A percentile compares a stretch with the other conserved stretches of the same genome.
Conservation (phyloP, 1,284 basidiomycete species). For the Leccinum insigne region DNA sequence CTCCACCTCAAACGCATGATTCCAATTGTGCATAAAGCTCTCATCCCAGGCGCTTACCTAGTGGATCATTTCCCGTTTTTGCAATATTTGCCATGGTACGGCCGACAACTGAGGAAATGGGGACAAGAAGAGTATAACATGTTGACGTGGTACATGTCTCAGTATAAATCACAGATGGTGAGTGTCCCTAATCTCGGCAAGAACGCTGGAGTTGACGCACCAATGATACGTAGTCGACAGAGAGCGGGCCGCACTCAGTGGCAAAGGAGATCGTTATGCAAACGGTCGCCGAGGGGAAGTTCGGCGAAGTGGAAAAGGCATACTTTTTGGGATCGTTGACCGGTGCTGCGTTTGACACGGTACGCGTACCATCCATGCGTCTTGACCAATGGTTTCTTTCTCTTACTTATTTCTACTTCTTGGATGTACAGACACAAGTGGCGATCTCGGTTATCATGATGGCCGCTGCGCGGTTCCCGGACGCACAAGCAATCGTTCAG, state of each 20-base stretch:
- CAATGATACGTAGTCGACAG: conserved; percentile 5
- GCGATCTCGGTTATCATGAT: conserved; percentile 63
- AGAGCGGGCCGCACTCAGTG: conserved; percentile 31
- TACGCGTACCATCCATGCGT: conserved; percentile 17
- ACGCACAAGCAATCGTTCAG: conserved; percentile 54
- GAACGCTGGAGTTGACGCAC: not conserved
- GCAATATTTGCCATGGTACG: conserved; percentile 57
- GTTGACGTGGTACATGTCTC: conserved; percentile 17
- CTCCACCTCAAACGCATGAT: conserved; percentile 30
- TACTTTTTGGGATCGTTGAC: conserved; percentile 66
- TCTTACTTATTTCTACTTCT: not conserved
- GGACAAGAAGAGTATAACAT: conserved; percentile 52
- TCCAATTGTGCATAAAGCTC: conserved; percentile 44
- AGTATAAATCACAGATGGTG: conserved; percentile 21
- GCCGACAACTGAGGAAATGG: conserved; percentile 51
- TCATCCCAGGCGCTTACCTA: conserved; percentile 56
- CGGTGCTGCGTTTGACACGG: conserved; percentile 63
- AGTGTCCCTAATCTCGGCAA: not conserved
- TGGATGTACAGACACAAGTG: conserved; percentile 44
- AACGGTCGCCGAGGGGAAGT: conserved; percentile 43
- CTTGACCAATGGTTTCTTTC: not conserved
- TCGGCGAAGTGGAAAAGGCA: conserved; percentile 54
- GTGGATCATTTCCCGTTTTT: conserved; percentile 62
- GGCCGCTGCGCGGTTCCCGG: conserved; percentile 63
- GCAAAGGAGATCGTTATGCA: conserved; percentile 55